Evolutionary conservation across 73 alveolate species (phyloP), one percentile per base, ranked within the genome.

Genomic region (Chromera velia): DNA sequence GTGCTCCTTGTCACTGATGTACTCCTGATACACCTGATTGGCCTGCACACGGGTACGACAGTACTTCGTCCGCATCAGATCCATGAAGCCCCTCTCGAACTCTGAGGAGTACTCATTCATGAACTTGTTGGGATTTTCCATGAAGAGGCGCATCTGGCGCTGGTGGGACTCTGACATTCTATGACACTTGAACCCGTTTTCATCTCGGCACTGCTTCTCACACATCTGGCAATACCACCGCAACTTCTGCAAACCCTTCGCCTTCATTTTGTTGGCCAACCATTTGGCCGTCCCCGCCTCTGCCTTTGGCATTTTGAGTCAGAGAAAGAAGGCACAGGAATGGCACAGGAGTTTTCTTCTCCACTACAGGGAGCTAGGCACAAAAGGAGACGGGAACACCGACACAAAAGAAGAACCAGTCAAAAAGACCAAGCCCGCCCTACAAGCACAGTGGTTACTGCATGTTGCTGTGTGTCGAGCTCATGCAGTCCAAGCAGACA

Each of bases 181-280:
- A n/a, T 55, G 70, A n/a, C 70, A 17, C 55, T 75, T 75, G 68
- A 75, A 75, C 31, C 82, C 82, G 33, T 75, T 75, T 63, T 75
- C 82, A 28, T 75, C 82, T 22, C 82, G 82, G 73, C 82, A 75
- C 32, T 75, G 82, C 75, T 75, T 75, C 72, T 75, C 75, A 34
- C 82, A 75, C 82, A 75, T 75, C 68, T 75, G 82, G 82, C 82
- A 75, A 27, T 75, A 75, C 82, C 82, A 13, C 28, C 32, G 75
- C 28, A 19, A 68, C 82, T 75, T 75, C 70, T 75, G 82, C 6
- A 75, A 74, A 45, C 82, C 82, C 47, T 75, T 75, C 68, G 82
- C 82, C 65, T 75, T 75, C 82, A 75, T 75, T 34, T 75, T 75
- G 81, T 74, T 74, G 81, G 72, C 81, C 55, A 40, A 40, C 55